Conservation (phyloP, 352 stramenopile species). For the Globisporangium camurandrum region DNA sequence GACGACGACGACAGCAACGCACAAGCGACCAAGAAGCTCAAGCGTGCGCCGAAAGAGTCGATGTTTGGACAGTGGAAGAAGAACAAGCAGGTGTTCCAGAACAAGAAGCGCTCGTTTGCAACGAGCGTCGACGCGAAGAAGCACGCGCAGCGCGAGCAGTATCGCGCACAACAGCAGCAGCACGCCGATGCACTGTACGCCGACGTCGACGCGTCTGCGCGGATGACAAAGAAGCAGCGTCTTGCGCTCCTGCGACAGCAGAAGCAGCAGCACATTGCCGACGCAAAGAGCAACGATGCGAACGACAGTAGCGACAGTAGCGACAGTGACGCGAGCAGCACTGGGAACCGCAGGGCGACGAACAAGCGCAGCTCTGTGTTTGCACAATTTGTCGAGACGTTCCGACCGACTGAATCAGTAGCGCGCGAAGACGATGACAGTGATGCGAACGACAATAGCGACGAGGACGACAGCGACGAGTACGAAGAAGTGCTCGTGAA, state of each 20-base stretch:
- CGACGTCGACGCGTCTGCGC: conserved; percentile 3
- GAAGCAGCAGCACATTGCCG: not conserved
- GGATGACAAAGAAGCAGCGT: conserved; percentile 10
- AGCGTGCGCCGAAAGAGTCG: conserved; percentile 20
- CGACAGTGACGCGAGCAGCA: conserved; percentile 7
- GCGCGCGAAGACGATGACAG: conserved; percentile 20
- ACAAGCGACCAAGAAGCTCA: conserved; percentile 12
- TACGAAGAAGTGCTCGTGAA: conserved; percentile 39
- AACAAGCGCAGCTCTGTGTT: conserved; percentile 37
- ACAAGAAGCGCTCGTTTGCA: conserved; percentile 38
- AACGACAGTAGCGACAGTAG: conserved; percentile 4
- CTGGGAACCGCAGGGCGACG: not conserved
- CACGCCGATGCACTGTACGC: conserved; percentile 39
- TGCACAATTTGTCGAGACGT: conserved; percentile 64
- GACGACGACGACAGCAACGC: conserved; percentile 8
- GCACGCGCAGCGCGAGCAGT: conserved; percentile 29
- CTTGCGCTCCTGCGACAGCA: not conserved
- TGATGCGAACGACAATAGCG: conserved; percentile 35
- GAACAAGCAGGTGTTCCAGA: conserved; percentile 35
- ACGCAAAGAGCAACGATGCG: not conserved
- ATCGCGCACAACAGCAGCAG: conserved; percentile 20
- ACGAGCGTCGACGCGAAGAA: conserved; percentile 44
- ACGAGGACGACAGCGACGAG: conserved; percentile 21
- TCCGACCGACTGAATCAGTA: too few relatives aligned
- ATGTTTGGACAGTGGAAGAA: conserved; percentile 79